A percentile compares a stretch with the other conserved stretches of the same genome.
These are phyloP conservation scores for Lunularia cruciata DNA, from an alignment of 225 moss, liverwort and hornwort genomes.

Conservation along the genomic window DNA sequence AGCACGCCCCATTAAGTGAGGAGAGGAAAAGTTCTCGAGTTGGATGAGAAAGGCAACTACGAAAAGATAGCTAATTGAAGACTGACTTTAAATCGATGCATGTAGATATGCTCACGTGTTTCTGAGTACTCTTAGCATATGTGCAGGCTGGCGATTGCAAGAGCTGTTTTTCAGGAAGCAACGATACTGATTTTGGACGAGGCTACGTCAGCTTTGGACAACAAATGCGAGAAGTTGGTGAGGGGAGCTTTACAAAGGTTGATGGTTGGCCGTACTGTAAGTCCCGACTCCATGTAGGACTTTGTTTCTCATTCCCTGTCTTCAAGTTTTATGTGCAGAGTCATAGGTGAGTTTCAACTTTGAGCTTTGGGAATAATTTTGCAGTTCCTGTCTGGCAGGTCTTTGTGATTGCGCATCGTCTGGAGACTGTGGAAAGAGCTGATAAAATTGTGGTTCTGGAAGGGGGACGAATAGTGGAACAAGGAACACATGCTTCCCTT, in stretches of 20 bases:
- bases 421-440: constrained; percentile 88
- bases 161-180: constrained; percentile 90
- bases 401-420: constrained; percentile 88
- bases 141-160: constrained; percentile 86
- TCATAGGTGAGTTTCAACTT: not conserved
- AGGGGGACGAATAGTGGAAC: constrained; percentile 79
- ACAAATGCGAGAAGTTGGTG: constrained; percentile 91
- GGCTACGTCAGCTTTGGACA: constrained; percentile 97
- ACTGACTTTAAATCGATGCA: no score
- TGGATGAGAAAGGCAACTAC: no score
- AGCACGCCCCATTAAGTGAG: no score
- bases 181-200: constrained; percentile 90
- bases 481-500: constrained; percentile 79
- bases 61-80: no score
- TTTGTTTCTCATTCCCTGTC: not conserved
- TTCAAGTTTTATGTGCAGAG: not conserved
- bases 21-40: no score
- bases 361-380: not conserved
- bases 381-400: constrained; percentile 48
- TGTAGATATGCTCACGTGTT: no score
- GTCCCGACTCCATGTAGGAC: constrained; percentile 14
- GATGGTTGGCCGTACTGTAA: constrained; percentile 79
- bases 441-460: constrained; percentile 88
- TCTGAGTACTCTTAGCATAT: no score
- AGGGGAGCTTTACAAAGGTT: constrained; percentile 79